These are phyloP conservation scores for Vickermania spadyakhi DNA, from an alignment of 208 protist species.

Conservation along the genomic window DNA sequence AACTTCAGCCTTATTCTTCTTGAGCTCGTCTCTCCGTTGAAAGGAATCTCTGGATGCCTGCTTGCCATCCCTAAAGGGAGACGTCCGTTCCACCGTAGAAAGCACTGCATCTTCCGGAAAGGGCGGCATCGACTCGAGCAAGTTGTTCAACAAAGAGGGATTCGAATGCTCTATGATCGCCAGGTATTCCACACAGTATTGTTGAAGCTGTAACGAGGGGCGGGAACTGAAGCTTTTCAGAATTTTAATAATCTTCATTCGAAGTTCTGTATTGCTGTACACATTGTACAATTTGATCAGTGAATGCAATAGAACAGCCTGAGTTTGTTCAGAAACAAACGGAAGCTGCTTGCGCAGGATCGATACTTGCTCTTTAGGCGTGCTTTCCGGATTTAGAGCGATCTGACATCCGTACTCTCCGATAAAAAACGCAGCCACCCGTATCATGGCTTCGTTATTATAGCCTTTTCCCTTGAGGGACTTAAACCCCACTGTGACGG, in stretches of 20 bases:
- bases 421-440: slow-evolving; percentile 89
- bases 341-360: slow-evolving; percentile 72
- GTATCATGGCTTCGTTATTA: slow-evolving; percentile 32
- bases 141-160: slow-evolving; percentile 44
- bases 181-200: slow-evolving; percentile 95
- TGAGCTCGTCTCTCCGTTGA: neutral
- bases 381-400: slow-evolving; percentile 82
- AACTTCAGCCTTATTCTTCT: neutral
- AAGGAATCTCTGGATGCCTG: neutral
- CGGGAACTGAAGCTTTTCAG: slow-evolving; percentile 49
- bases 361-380: slow-evolving; percentile 74
- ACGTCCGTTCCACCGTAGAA: neutral
- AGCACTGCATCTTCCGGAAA: slow-evolving; percentile 22
- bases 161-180: slow-evolving; percentile 62
- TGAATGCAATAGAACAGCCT: slow-evolving; percentile 90
- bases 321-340: slow-evolving; percentile 47
- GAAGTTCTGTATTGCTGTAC: slow-evolving; percentile 79
- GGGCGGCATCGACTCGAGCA: slow-evolving; percentile 65
- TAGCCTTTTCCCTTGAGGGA: slow-evolving; percentile 30
- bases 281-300: slow-evolving; percentile 95
- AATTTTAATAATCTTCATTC: slow-evolving; percentile 63
- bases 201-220: slow-evolving; percentile 95
- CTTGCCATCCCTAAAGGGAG: no score
- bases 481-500: slow-evolving; percentile 65
- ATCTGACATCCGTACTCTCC: slow-evolving; percentile 98